phyloP scores from a whole-genome alignment of 2,329 filamentous ascomycete genomes.

The Fusarium verticillioides region DNA sequence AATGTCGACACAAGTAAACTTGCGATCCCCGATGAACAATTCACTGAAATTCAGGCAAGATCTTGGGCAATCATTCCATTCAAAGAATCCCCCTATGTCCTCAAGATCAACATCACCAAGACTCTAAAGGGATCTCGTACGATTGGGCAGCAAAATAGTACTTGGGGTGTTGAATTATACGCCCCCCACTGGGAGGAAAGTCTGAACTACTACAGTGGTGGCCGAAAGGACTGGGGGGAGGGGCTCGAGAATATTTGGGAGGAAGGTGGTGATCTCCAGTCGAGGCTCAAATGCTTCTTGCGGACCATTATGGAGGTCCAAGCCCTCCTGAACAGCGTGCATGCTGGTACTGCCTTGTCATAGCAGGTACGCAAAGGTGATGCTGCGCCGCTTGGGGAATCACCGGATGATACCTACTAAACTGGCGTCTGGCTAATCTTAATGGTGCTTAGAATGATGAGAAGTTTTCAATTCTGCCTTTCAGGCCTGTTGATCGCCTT shows the following conservation, averaged over 20 bases:
- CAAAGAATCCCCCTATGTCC: conserved; percentile 46
- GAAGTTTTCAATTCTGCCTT: background rate
- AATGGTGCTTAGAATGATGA: background rate
- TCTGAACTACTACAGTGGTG: conserved; percentile 44
- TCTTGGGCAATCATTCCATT: conserved; percentile 47
- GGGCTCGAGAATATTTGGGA: conserved; percentile 48
- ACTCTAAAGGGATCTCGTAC: conserved; percentile 39
- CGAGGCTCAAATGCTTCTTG: conserved; percentile 47
- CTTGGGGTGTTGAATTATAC: conserved; percentile 49
- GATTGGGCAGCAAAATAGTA: conserved; percentile 36
- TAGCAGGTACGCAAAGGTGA: conserved; percentile 8
- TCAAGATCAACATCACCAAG: conserved; percentile 49
- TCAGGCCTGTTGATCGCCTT: conserved; percentile 39
- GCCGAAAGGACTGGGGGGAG: conserved; percentile 48
- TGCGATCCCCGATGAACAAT: background rate
- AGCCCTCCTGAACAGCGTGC: conserved; percentile 37
- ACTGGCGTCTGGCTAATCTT: conserved; percentile 8
- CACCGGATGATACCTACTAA: background rate
- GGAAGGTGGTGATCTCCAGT: conserved; percentile 42
- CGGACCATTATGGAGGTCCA: conserved; percentile 48
- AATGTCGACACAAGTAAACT: conserved; percentile 23
- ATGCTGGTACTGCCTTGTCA: conserved; percentile 12
- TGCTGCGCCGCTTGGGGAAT: conserved; percentile 2
- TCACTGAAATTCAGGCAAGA: conserved; percentile 41
- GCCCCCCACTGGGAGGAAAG: conserved; percentile 53